Conservation (phyloP, 345 rosid species). For the Balakata baccata region DNA sequence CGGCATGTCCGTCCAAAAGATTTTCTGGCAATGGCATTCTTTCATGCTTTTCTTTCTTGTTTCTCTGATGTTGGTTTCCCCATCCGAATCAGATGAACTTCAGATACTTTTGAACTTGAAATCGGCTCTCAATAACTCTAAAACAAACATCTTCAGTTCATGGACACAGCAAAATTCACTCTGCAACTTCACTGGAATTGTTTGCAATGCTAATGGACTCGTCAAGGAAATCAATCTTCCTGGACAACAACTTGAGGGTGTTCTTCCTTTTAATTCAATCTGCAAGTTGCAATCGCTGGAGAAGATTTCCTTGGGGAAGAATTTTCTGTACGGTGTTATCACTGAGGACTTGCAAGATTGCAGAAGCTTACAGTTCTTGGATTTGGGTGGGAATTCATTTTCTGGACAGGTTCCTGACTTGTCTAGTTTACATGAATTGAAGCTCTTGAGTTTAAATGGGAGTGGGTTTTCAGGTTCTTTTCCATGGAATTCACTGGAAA, state of each 20-base stretch:
- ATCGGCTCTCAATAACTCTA: slow-evolving; percentile 35
- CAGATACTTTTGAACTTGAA: slow-evolving; percentile 46
- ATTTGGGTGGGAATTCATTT: slow-evolving; percentile 59
- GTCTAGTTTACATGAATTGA: slow-evolving; percentile 39
- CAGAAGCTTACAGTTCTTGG: slow-evolving; percentile 42
- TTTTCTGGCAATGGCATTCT: slow-evolving; percentile 24
- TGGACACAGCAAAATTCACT: slow-evolving; percentile 39
- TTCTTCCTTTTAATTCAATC: slow-evolving; percentile 51
- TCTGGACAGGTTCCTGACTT: slow-evolving; percentile 63
- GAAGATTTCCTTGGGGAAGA: slow-evolving; percentile 49
- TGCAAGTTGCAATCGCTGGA: slow-evolving; percentile 49
- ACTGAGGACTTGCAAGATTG: slow-evolving; percentile 42
- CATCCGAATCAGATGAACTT: slow-evolving; percentile 35
- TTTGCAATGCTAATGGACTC: slow-evolving; percentile 42
- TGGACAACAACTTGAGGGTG: slow-evolving; percentile 38
- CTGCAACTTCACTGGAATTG: slow-evolving; percentile 40
- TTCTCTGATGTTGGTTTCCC: slow-evolving; percentile 18
- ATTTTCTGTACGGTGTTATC: slow-evolving; percentile 46
- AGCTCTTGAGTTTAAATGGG: slow-evolving; percentile 49
- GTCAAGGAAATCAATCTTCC: slow-evolving; percentile 61
- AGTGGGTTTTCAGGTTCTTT: slow-evolving; percentile 65
- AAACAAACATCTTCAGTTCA: slow-evolving; percentile 36
- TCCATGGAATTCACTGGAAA: slow-evolving; percentile 65
- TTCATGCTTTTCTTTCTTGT: slow-evolving; percentile 21
- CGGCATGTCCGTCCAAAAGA: slow-evolving; percentile 25